A percentile compares a stretch with the other conserved stretches of the same genome.
phyloP scores from a whole-genome alignment of 1,284 basidiomycete genomes.

The Malassezia caprae region DNA sequence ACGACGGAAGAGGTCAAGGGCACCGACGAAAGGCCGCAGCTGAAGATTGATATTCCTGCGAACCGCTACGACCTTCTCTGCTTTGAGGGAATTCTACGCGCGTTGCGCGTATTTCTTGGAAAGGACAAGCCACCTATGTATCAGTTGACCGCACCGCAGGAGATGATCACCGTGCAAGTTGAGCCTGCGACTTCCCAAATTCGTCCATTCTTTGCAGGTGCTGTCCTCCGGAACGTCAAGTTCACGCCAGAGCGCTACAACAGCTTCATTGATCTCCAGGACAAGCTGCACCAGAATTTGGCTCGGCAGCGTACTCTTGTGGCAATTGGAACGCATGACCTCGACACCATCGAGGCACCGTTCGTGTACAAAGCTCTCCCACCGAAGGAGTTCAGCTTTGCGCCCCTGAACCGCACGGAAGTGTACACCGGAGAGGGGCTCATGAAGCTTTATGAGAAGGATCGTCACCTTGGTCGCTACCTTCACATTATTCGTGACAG shows the following conservation, averaged over 20 bases:
- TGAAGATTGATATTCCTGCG: conserved; percentile 97
- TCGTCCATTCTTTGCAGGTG: conserved; percentile 81
- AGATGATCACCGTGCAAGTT: conserved; percentile 31
- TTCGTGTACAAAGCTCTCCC: conserved; percentile 83
- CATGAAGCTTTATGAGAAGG: conserved; percentile 59
- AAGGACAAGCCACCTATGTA: conserved; percentile 58
- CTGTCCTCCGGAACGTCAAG: conserved; percentile 73
- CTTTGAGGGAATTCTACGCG: conserved; percentile 86
- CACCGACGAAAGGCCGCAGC: conserved; percentile 75
- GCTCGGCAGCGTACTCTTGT: conserved; percentile 82
- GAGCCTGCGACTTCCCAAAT: conserved; percentile 52
- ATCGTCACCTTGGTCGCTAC: conserved; percentile 81
- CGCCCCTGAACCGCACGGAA: conserved; percentile 71
- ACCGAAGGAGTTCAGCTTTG: conserved; percentile 81
- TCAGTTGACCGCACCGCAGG: conserved; percentile 24
- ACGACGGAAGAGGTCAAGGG: conserved; percentile 71
- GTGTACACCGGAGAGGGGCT: conserved; percentile 50
- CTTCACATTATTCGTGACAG: conserved; percentile 87
- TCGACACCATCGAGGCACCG: conserved; percentile 75
- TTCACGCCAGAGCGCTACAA: conserved; percentile 84
- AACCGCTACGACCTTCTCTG: conserved; percentile 95
- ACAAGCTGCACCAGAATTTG: conserved; percentile 94
- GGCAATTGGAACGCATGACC: conserved; percentile 92
- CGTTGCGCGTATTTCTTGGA: conserved; percentile 73
- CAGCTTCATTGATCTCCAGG: conserved; percentile 91